Evolutionary conservation across 208 protist genomes (phyloP), one percentile per base, ranked within the genome.

Genomic region (Phytomonas sp.): DNA sequence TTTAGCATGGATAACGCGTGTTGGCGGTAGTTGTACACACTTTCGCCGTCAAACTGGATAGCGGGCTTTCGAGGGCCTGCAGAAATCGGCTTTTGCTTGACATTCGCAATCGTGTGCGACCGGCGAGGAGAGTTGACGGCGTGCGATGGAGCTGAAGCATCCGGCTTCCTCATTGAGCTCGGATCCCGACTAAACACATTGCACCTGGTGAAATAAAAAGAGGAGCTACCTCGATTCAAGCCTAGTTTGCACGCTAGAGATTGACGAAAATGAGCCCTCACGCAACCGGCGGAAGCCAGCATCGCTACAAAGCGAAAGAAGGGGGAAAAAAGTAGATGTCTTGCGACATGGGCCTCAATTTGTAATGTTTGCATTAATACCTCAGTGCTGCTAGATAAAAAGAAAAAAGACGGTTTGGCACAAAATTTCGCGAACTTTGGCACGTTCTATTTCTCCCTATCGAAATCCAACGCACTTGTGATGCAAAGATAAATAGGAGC

Each of bases 21-120:
- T 32, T 63, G 67, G 28, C 82, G 84, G 77, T 94, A 91, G 73
- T 86, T 51, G 78, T 92, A 94, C 20, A 76, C 75, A 70, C 91
- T 73, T 67, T 92, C 81, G n/a, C 89, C 85, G 32, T 89, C 87
- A 77, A 94, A 94, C 53, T 72, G 60, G 8, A 71, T 73, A 34
- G 90, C 84, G 17, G 28, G 46, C 15, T 77, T 67, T 36, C 77
- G 81, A 77, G 79, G 81, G 46, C 84, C 85, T 0, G 89, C 84
- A 51, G 82, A 92, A 51, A 92, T 69, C 2, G 83, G 82, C 59
- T 70, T 73, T 70, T 94, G 89, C 68, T 86, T 87, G 23, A 83
- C 77, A 26, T 87, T 72, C 15, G 85, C 84, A 26, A 94, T 67
- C 20, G 78, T 66, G 23, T 66, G 73, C 5, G 71, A 67, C 4